Evolutionary conservation across 805 yeast genomes (phyloP).

Genomic region (Debaryomyces prosopidis): DNA sequence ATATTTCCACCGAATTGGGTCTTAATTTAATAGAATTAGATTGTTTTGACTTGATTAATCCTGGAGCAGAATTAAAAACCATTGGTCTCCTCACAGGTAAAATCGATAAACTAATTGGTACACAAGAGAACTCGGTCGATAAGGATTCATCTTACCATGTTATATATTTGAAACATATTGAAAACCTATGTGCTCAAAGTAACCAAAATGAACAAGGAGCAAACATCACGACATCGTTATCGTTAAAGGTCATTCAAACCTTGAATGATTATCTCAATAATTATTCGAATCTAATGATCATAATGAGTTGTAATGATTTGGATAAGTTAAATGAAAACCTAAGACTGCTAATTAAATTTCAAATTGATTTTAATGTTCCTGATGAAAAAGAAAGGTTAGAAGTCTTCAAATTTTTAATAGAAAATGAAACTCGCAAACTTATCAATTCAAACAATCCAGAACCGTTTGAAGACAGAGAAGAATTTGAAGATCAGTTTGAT

Average conservation of each 20-base stretch:
- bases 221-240: slow-evolving; percentile 40
- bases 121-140: slow-evolving; percentile 15
- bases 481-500: slow-evolving; percentile 14
- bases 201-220: slow-evolving; percentile 57
- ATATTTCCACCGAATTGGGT: slow-evolving; percentile 60
- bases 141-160: slow-evolving; percentile 10
- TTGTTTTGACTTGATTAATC: slow-evolving; percentile 62
- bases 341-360: slow-evolving; percentile 73
- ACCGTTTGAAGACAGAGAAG: slow-evolving; percentile 18
- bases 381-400: slow-evolving; percentile 67
- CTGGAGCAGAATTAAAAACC: slow-evolving; percentile 75
- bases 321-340: slow-evolving; percentile 68
- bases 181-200: slow-evolving; percentile 64
- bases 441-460: slow-evolving; percentile 13
- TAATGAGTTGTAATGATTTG: slow-evolving; percentile 70
- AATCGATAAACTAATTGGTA: slow-evolving; percentile 60
- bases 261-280: slow-evolving; percentile 53
- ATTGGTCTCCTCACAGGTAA: slow-evolving; percentile 77
- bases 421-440: slow-evolving; percentile 15
- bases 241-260: slow-evolving; percentile 56
- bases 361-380: slow-evolving; percentile 75
- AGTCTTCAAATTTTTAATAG: slow-evolving; percentile 56
- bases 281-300: slow-evolving; percentile 42
- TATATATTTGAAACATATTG: slow-evolving; percentile 70
- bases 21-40: slow-evolving; percentile 68